Base-by-base conservation (phyloP, 2,329 filamentous ascomycete species). In the Pseudogymnoascus sp. region DNA sequence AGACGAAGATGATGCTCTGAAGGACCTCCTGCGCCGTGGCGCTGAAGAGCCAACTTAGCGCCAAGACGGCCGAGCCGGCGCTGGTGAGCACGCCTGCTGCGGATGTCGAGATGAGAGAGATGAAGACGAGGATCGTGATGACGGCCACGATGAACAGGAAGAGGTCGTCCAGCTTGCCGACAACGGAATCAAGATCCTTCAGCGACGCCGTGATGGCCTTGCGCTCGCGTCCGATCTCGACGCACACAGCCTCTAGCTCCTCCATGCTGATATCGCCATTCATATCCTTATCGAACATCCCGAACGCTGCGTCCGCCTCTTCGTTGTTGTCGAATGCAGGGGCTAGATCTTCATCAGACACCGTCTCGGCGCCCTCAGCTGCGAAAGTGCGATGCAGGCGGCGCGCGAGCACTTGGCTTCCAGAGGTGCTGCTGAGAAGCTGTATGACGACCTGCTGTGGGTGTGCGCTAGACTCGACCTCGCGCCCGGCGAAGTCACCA, bases 191-290 rank as follows among this genome's bases (percentile, higher is more conserved):
- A 10, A 97, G 79, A 76, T 97, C 93, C 75, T 97, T 97, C 63
- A 97, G 79, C 0, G 92, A 96, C 0, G 92, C 93, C 0, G 92
- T 93, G 68, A 97, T 97, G 6, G 92, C 91, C 74, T 97, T 97
- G 71, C 93, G 89, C 77, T 97, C 93, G 13, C 93, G 85, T 36
- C 93, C 92, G 66, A 97, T 94, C 71, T 97, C 93, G 60, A 96
- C 92, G 74, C 91, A 96, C 25, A 95, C 92, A 21, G 90, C 86
- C 74, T 97, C 92, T 21, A 97, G 83, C 72, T 97, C 93, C 70
- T 96, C 91, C 84, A 96, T 92, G 0, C 90, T 95, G 59, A 97
- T 96, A 70, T 97, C 93, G 3, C 92, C 93, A 66, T 97, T 97
- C 78, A 97, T 85, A 69, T 97, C 93, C 72, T 94, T 95, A 76